Evolutionary conservation across 2,329 filamentous ascomycete species (phyloP), one percentile per base, ranked within the genome.

Genomic region (Proliferodiscus dingleyae): DNA sequence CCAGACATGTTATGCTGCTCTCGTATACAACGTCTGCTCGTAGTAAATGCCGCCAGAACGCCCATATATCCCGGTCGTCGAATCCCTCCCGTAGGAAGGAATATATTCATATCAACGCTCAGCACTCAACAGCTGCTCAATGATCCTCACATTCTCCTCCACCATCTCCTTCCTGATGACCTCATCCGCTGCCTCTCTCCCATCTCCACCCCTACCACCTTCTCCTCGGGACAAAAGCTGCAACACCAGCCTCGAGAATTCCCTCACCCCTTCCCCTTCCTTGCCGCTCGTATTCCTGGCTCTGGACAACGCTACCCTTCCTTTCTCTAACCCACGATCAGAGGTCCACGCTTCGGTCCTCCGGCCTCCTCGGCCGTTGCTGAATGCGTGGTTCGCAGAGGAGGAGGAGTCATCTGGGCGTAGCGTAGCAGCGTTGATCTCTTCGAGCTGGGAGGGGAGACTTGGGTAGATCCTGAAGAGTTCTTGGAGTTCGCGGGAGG

Each of bases 181-280:
- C 5, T 63, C 63, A 5, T 65, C 63, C 6, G 66, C 60, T 21
- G n/a, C n/a, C n/a, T n/a, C n/a, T n/a, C n/a, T n/a, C n/a, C n/a
- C n/a, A n/a, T n/a, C n/a, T n/a, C n/a, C n/a, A n/a, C n/a, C n/a
- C n/a, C 70, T 64, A 3, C 43, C 38, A 2, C 44, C 51, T 2
- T 53, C 41, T 11, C 58, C 59, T 8, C 56, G 50, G 7, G 64
- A 64, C 18, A 80, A 65, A 26, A 80, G 62, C 45, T 72, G 68
- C 38, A 74, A 57, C 15, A 83, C 70, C 18, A 83, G 65, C 50
- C 78, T 75, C 37, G 73, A 75, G 56, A 80, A 85, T 61, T 83
- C 80, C 42, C 74, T 67, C 23, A 85, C 67, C 4, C 70, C 80
- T 53, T 82, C 77, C 23, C 78, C 78, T 46, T 74, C 74, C 53